These are phyloP conservation scores for Vitis hybrid DNA, from an alignment of 177 flowering plant genomes.

Conservation along the genomic window DNA sequence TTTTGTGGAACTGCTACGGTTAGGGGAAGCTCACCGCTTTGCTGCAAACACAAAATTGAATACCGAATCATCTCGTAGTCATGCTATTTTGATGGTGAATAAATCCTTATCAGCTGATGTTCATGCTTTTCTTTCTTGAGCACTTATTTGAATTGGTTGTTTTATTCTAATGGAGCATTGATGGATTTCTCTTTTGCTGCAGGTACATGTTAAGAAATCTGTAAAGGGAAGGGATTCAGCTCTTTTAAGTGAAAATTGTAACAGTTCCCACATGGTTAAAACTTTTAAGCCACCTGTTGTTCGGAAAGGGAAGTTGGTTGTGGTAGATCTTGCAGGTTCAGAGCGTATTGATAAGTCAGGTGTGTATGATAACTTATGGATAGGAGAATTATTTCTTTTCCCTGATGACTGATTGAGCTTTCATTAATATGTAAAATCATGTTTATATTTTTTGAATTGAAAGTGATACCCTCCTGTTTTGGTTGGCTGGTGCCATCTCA, in stretches of 20 bases:
- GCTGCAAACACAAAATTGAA: slow-evolving; percentile 95
- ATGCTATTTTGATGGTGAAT: slow-evolving; percentile 90
- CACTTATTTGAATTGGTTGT: background rate
- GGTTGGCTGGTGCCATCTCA: too few species aligned
- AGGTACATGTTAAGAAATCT: slow-evolving; percentile 80
- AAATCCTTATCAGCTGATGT: background rate
- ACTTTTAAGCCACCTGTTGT: slow-evolving; percentile 66
- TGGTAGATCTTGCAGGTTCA: slow-evolving; percentile 99
- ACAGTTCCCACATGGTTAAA: slow-evolving; percentile 44
- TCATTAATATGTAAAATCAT: too few species aligned
- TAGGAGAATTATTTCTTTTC: background rate
- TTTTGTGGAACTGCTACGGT: slow-evolving; percentile 70
- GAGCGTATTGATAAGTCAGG: slow-evolving; percentile 98
- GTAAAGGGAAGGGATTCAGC: slow-evolving; percentile 56
- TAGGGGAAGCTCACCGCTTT: slow-evolving; percentile 94
- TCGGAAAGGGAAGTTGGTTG: slow-evolving; percentile 83
- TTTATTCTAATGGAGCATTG: background rate
- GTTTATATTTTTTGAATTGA: too few species aligned
- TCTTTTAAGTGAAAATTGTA: slow-evolving; percentile 57
- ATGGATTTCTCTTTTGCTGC: slow-evolving; percentile 9
- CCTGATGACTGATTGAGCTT: background rate
- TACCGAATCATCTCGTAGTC: slow-evolving; percentile 97
- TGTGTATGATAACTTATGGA: slow-evolving; percentile 15
- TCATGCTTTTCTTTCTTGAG: background rate
- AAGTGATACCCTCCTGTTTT: too few species aligned